Evolutionary conservation across 805 yeast genomes (phyloP), one percentile per base, ranked within the genome.

Genomic region (Cyberlindnera subsufficiens): DNA sequence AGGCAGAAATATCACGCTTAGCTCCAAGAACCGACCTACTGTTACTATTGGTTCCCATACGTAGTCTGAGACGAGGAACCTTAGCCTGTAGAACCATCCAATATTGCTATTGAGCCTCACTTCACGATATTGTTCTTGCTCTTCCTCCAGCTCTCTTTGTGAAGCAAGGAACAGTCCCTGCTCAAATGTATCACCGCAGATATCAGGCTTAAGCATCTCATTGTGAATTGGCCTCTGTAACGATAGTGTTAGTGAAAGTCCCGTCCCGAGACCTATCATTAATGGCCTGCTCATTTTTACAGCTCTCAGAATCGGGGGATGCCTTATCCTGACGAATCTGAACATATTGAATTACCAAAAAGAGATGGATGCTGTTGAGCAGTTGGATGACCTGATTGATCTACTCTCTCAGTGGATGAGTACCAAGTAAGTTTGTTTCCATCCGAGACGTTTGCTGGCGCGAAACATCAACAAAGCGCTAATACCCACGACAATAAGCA

Each of bases 41-140:
- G 95, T 87, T 2, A 77, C 66, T 2, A 82, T 20, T 0, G 96
- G 96, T 47, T 86, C 93, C 39, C 77, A 57, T 0, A 86, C 16
- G 53, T 75, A 75, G 54, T 83, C 89, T 1, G 64, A 58, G 1
- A 78, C 18, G 8, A 63, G 54, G 50, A 68, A 82, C 46, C 67
- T 62, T 8, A 76, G n/a, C 20, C 58, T 56, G 51, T 61, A 74
- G 9, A 71, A 37, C 38, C 64, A 47, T 13, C 77, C 53, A 0
- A 58, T 37, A 5, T 52, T 8, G 4, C 46, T 38, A 4, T 46
- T 58, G 3, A 48, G 19, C 10, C 45, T 38, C 11, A 54, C 35
- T 1, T 59, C 43, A 42, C 84, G 57, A 31, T 66, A 63, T 1
- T 54, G 49, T 0, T 53, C 43, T 20, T 61, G 61, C 37, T 71